phyloP scores from a whole-genome alignment of 1,139 yeast species.

The Suhomyces yuchorum region DNA sequence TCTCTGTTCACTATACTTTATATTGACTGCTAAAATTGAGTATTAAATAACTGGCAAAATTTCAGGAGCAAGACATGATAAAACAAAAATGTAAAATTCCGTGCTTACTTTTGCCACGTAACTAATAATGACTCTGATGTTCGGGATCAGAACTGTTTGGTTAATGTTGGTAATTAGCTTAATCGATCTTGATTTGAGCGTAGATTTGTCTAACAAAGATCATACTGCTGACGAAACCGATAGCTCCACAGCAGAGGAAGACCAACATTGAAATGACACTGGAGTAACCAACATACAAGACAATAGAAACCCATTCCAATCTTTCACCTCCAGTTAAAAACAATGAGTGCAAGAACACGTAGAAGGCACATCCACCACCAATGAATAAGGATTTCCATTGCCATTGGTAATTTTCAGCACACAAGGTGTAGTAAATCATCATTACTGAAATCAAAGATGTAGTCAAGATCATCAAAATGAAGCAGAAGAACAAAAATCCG shows the following conservation, averaged over 20 bases:
- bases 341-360: constrained; percentile 82
- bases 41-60: background rate
- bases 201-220: constrained; percentile 79
- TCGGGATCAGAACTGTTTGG: background rate
- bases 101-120: background rate
- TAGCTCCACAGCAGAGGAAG: constrained; percentile 83
- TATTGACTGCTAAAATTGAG: background rate
- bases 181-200: constrained; percentile 82
- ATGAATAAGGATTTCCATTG: constrained; percentile 91
- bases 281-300: constrained; percentile 86
- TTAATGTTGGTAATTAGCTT: constrained; percentile 3
- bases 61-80: background rate
- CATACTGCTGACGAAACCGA: constrained; percentile 79
- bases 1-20: background rate
- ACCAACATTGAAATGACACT: constrained; percentile 66
- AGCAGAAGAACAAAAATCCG: constrained; percentile 91
- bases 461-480: constrained; percentile 77
- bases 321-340: constrained; percentile 65
- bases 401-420: constrained; percentile 95
- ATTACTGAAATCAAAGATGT: constrained; percentile 80
- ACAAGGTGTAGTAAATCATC: constrained; percentile 80
- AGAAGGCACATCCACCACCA: constrained; percentile 88
- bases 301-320: constrained; percentile 72
- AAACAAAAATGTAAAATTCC: background rate
- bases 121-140: background rate